Evolutionary conservation across 2,329 filamentous ascomycete genomes (phyloP).

Genomic region (Leptographium wingfieldii): DNA sequence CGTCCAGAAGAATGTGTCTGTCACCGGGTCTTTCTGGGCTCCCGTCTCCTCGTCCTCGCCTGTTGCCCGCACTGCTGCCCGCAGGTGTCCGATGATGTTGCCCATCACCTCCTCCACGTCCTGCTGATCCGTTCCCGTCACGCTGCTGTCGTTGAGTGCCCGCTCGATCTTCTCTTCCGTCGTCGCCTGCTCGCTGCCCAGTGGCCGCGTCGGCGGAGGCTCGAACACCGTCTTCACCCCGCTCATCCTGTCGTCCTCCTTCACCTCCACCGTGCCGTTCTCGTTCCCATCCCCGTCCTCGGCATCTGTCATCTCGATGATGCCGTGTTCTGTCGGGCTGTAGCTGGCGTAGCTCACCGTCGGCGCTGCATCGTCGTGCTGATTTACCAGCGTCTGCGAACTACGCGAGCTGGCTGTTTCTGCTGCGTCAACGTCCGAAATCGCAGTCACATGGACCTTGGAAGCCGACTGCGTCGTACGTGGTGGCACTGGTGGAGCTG

Average conservation of each 20-base stretch:
- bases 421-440: slow-evolving; percentile 16
- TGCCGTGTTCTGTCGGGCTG: background rate
- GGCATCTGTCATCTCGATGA: background rate
- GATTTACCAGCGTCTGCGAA: slow-evolving; percentile 39
- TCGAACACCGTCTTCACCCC: slow-evolving; percentile 8
- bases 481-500: slow-evolving; percentile 20
- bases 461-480: slow-evolving; percentile 12
- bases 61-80: slow-evolving; percentile 70
- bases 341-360: slow-evolving; percentile 14
- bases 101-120: slow-evolving; percentile 95
- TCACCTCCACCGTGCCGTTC: background rate
- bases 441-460: slow-evolving; percentile 14
- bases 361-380: slow-evolving; percentile 24
- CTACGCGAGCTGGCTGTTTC: slow-evolving; percentile 36
- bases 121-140: slow-evolving; percentile 58
- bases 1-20: slow-evolving; percentile 54
- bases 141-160: slow-evolving; percentile 33
- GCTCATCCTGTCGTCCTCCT: background rate
- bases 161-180: slow-evolving; percentile 31
- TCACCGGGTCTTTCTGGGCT: slow-evolving; percentile 71
- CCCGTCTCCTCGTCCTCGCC: slow-evolving; percentile 47
- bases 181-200: slow-evolving; percentile 20
- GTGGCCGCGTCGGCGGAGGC: slow-evolving; percentile 7
- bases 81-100: slow-evolving; percentile 80
- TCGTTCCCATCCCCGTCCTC: background rate